phyloP scores from a whole-genome alignment of 176 grass and related monocot genomes.

The Carex cristatella region DNA sequence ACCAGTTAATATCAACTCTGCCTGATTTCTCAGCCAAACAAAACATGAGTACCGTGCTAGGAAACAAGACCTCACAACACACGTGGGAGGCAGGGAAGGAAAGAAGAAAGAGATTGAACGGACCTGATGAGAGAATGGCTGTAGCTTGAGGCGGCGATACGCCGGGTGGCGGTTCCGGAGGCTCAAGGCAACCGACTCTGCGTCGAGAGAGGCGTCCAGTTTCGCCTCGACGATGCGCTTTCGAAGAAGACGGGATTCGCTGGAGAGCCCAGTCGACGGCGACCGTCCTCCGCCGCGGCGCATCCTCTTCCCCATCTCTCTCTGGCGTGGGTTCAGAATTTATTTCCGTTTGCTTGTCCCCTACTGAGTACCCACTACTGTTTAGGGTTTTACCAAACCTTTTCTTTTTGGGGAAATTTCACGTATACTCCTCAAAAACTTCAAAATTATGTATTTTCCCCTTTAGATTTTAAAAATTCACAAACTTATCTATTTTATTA shows the following conservation, averaged over 20 bases:
- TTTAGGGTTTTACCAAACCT: background rate
- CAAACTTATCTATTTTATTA: too few relatives aligned
- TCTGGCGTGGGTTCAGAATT: background rate
- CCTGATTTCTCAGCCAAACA: background rate
- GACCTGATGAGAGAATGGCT: conserved; percentile 39
- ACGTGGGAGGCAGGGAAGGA: background rate
- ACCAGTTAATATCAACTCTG: background rate
- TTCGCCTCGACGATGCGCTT: conserved; percentile 30
- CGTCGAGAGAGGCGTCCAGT: conserved; percentile 27
- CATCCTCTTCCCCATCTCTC: conserved; percentile 56
- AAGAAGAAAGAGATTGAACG: background rate
- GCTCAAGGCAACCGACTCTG: conserved; percentile 33
- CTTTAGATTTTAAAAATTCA: too few relatives aligned
- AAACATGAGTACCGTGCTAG: background rate
- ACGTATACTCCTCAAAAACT: too few relatives aligned
- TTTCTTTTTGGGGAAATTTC: too few relatives aligned
- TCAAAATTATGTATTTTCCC: too few relatives aligned
- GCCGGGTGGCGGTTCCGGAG: conserved; percentile 51
- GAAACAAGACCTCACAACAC: background rate
- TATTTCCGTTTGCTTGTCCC: background rate
- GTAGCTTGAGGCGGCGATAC: conserved; percentile 42
- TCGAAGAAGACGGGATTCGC: conserved; percentile 24
- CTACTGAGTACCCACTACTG: too few relatives aligned
- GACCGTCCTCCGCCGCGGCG: conserved; percentile 32
- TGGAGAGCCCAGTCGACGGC: background rate